phyloP scores from a whole-genome alignment of 345 rosid genomes.

The Linum lewisii region DNA sequence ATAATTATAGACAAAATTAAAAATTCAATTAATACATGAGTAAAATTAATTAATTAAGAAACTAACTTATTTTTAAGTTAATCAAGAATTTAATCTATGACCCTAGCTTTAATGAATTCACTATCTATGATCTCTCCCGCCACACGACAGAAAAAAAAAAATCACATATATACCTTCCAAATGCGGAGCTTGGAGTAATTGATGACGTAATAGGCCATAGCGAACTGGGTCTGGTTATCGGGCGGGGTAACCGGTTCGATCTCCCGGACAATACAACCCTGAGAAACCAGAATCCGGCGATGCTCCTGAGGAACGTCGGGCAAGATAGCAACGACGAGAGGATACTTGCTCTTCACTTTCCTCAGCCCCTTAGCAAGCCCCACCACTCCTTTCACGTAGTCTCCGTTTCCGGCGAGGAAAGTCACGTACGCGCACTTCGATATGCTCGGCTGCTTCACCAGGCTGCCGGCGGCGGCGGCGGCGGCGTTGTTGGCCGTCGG shows the following conservation, averaged over 20 bases:
- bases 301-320: conserved; percentile 1
- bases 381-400: conserved; percentile 4
- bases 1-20: no score
- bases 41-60: no score
- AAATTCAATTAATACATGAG: no score
- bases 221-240: conserved; percentile 5
- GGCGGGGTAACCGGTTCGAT: conserved; percentile 4
- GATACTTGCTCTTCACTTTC: not conserved
- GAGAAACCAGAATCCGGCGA: conserved; percentile 1
- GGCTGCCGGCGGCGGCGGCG: not conserved
- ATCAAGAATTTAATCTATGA: no score
- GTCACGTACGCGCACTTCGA: conserved; percentile 1
- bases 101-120: no score
- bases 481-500: not conserved
- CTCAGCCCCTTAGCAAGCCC: conserved; percentile 1
- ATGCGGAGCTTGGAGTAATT: conserved; percentile 7
- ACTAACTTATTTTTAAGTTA: no score
- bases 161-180: not conserved
- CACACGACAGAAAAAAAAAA: no score
- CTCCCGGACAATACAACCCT: conserved; percentile 7
- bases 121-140: no score
- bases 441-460: not conserved
- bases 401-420: conserved; percentile 1
- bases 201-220: conserved; percentile 7
- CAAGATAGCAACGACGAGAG: not conserved